These are phyloP conservation scores for Hamigera avellanea DNA, from an alignment of 495 filamentous ascomycete species.

Conservation along the genomic window DNA sequence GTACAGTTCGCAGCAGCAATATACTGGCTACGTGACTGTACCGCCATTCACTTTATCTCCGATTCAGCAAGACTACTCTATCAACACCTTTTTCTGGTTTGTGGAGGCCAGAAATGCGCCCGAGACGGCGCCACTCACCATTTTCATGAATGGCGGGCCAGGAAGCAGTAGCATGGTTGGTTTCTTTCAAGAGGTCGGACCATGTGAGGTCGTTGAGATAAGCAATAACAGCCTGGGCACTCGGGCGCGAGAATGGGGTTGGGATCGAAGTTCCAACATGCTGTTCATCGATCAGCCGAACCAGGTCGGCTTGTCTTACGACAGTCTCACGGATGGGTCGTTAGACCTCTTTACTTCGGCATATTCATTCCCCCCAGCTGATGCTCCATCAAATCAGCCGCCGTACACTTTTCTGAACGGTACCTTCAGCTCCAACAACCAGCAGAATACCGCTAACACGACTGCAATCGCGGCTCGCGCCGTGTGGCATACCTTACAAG, in stretches of 20 bases:
- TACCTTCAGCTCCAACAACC: too few relatives aligned
- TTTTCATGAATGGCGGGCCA: constrained; percentile 44
- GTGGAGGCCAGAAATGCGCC: constrained; percentile 39
- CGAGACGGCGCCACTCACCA: constrained; percentile 35
- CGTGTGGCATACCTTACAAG: constrained; percentile 47
- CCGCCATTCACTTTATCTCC: too few relatives aligned
- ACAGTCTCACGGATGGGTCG: constrained; percentile 25
- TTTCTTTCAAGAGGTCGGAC: constrained; percentile 42
- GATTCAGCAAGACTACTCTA: too few relatives aligned
- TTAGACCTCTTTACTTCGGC: constrained; percentile 32
- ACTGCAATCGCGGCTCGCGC: constrained; percentile 43
- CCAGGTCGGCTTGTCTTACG: constrained; percentile 50
- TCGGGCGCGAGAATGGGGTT: constrained; percentile 38
- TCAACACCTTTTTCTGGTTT: constrained; percentile 40
- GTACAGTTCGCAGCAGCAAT: too few relatives aligned
- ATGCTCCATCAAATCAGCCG: too few relatives aligned
- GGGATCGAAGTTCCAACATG: constrained; percentile 43
- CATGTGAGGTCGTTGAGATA: too few relatives aligned
- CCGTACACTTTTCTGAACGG: too few relatives aligned
- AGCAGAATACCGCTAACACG: constrained; percentile 15
- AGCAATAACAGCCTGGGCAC: too few relatives aligned
- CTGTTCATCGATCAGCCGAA: constrained; percentile 62
- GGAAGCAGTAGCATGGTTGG: constrained; percentile 56
- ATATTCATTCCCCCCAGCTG: background rate
- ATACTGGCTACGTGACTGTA: too few relatives aligned